Base-by-base conservation (phyloP, 1,139 yeast genomes). In the Taphrina deformans region DNA sequence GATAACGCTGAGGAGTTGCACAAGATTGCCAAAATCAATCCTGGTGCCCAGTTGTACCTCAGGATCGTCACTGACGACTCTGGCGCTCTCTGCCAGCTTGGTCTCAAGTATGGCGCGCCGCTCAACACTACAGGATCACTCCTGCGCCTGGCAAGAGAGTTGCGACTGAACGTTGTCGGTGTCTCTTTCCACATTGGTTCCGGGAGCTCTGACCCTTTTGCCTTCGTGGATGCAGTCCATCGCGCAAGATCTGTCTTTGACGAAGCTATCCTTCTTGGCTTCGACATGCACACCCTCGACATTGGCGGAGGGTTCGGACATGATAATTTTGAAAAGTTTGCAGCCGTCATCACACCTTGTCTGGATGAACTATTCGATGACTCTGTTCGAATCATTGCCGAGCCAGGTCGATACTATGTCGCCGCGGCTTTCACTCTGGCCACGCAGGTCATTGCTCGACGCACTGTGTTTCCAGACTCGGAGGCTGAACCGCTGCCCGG, bases 171-270 rank as follows among this genome's bases (percentile, higher is more conserved):
- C 66, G 82, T 92, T 45, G 84, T 79, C 31, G 99, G 99, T 53
- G 93, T 91, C 46, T 92, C 97, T 7, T 93, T 93, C 82, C 99
- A 93, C 75, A 91, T 92, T 67, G 99, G 99, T 0, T 88, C 96
- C 1, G 98, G 98, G 55, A 95, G 97, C 27, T 84, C 83, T 66
- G 96, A 90, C 74, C 83, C 86, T 67, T 77, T 79, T 56, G 83
- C 95, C 9, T 83, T 89, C 71, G 80, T 79, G 68, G 83, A 83
- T 69, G 97, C 98, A 0, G 83, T 90, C 55, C 75, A 78, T 67
- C 96, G 91, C 72, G 84, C 97, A 1, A 83, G 85, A 65, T 68
- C 71, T 6, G 84, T 92, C n/a, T 92, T 92, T 75, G 87, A 87
- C 69, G 74, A 76, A 66, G 93, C 85, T 3, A 65, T 70, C 4